Evolutionary conservation across 2,329 filamentous ascomycete genomes (phyloP), one percentile per base, ranked within the genome.

Genomic region (Nothophaeocryptopus gaeumannii): DNA sequence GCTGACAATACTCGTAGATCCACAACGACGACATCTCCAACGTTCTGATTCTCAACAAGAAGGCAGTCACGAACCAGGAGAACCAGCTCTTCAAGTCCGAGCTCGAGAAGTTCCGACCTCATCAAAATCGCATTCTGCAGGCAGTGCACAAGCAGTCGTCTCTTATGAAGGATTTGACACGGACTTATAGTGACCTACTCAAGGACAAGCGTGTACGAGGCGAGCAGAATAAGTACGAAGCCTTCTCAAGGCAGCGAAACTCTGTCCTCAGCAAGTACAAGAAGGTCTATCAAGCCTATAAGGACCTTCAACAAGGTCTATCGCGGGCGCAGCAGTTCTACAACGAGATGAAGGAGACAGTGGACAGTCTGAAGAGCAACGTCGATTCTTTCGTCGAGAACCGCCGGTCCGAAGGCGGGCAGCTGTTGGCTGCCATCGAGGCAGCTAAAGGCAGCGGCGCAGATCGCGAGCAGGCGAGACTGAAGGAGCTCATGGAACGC

Each of bases 361-460:
- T 58, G 5, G 62, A 66, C 7, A 64, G 61, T 14, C 20, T 66
- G 37, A 51, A 58, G 31, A 55, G 57, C 44, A 61, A 59, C 35
- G 93, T 99, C 1, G 92, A 97, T 58, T 88, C 87, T 0, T 99
- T 99, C 71, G 91, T 99, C 58, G 95, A 90, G 74, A 99, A 99
- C 69, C 82, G 93, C 44, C 78, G 91, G 53, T 86, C 88, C 0
- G 93, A 99, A 73, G 93, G 93, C 3, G 89, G 89, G 0, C 89
- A 96, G 67, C 79, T 99, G 5, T 80, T 99, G 32, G 84, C 82
- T 59, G 86, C 90, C 60, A 99, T 99, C 56, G 90, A 96, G 69
- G 84, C 87, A 59, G 83, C 86, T 43, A 85, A 85, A 62, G 81
- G 78, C 43, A 85, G 74, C 33, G 72, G 74, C 15, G 89, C 90